Evolutionary conservation across 2,329 filamentous ascomycete genomes (phyloP).

Genomic region (Fusarium guadeloupense): DNA sequence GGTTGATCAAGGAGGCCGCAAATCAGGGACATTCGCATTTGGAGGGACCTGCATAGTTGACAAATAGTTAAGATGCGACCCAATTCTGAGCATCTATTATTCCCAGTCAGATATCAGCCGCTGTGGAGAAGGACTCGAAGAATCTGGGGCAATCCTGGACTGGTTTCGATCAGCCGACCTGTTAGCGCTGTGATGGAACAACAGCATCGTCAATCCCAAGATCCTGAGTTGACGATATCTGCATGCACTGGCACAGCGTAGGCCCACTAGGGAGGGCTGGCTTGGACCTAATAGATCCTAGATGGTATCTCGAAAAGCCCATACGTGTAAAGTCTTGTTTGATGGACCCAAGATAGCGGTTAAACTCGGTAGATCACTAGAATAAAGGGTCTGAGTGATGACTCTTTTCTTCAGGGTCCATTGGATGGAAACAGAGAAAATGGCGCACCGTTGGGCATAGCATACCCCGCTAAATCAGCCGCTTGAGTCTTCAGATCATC

Average conservation of each 20-base stretch:
- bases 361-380: too few species aligned
- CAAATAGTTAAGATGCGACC: conserved; percentile 31
- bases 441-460: conserved; percentile 17
- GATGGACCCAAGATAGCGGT: too few species aligned
- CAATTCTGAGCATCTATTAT: conserved; percentile 13
- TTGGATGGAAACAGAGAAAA: conserved; percentile 13
- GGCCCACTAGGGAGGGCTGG: neutral
- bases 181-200: conserved; percentile 19
- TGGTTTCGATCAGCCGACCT: conserved; percentile 29
- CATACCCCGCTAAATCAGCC: neutral
- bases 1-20: conserved; percentile 16
- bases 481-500: neutral
- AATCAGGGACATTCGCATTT: conserved; percentile 25
- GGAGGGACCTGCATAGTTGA: conserved; percentile 28
- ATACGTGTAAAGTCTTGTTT: too few species aligned
- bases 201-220: conserved; percentile 9
- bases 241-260: conserved; percentile 9
- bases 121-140: conserved; percentile 33
- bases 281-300: too few species aligned
- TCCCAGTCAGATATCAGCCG: conserved; percentile 38
- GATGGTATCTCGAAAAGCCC: too few species aligned
- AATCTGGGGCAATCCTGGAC: conserved; percentile 27
- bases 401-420: neutral
- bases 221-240: neutral
- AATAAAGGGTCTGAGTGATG: neutral